Base-by-base conservation (phyloP, 2,329 filamentous ascomycete species). In the Rosellinia necatrix region DNA sequence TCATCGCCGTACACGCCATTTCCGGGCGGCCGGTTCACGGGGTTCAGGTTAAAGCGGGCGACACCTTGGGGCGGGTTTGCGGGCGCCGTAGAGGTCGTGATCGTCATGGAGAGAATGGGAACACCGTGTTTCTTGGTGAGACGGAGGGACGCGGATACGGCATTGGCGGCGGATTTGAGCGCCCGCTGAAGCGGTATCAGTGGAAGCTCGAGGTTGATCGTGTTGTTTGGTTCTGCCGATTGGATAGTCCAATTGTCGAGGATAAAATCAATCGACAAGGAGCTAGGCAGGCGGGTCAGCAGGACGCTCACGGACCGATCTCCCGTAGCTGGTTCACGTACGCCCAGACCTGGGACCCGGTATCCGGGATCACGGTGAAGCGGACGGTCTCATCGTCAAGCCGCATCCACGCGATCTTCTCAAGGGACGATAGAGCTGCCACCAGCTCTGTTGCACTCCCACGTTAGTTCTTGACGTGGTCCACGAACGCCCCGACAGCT, bases 321-420 rank as follows among this genome's bases (percentile, higher is more conserved):
- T 37, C 30, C 17, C 3, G 32, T 22, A 24, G n/a, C n/a, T n/a
- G n/a, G 21, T 9, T 6, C 2, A 85, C 87, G 70, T 81, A 92
- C 81, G 92, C 91, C 94, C 94, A 99, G 51, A 97, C 93, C 79
- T 97, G 93, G 7, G 91, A 96, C 58, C 94, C 93, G 68, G 90
- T 88, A 71, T 97, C 92, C 1, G 94, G 92, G 60, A 97, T 93
- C 68, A 97, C 90, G 58, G 94, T 97, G 76, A 99, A 96, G 65
- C 92, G 92, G 53, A 93, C 87, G 52, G 88, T 87, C 56, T 92
- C 87, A 75, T 96, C 85, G 75, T 93, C 91, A 29, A 99, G 84
- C 63, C 92, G 89, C 61, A 96, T 81, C 92, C 92, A 96, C 41
- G 90, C 91, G 60, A 96, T 88, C 73, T 93, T 92, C 64, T 92